Evolutionary conservation across 805 yeast genomes (phyloP), one percentile per base, ranked within the genome.

Genomic region (Saccharomyces mikatae): DNA sequence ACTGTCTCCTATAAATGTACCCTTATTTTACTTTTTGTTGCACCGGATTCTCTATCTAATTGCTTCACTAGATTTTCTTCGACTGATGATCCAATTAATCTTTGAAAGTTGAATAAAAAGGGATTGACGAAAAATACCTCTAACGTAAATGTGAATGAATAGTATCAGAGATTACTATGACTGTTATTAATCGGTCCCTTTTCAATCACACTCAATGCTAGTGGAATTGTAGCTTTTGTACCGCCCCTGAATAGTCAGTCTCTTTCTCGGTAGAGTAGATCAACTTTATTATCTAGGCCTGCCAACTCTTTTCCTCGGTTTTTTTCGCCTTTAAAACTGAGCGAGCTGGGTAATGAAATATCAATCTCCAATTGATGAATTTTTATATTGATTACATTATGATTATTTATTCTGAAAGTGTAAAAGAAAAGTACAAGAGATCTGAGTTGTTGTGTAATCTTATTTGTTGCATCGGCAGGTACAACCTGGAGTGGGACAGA

Each of bases 401-500:
- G 44, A 17, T 36, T 36, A 36, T 17, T 17, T 9, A 17, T 36
- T 6, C 1, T 17, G 17, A 17, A 22, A 10, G 24, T n/a, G 10
- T 17, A 17, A 21, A 21, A 21, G 44, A 36, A 24, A 36, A 21
- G 24, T 9, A 6, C 24, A 17, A 36, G 41, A 36, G 44, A 17
- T 17, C 10, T 36, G 5, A 17, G 2, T 36, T 27, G 24, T 36
- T 36, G 48, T 36, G 17, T 11, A 10, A 44, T 66, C 74, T 58
- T 75, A 77, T 61, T 79, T 82, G 62, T 86, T 86, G 68, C 98
- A 92, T 50, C 81, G 75, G 64, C 99, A 92, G 46, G 77, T 75
- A 64, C 99, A 92, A 47, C 90, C 96, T 0, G 97, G 97, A 2
- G 92, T 96, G 0, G 99, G 97, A 64, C 99, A 92, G 0, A 87